Evolutionary conservation across 495 filamentous ascomycete species (phyloP).

Genomic region (Lepidopterella palustris): DNA sequence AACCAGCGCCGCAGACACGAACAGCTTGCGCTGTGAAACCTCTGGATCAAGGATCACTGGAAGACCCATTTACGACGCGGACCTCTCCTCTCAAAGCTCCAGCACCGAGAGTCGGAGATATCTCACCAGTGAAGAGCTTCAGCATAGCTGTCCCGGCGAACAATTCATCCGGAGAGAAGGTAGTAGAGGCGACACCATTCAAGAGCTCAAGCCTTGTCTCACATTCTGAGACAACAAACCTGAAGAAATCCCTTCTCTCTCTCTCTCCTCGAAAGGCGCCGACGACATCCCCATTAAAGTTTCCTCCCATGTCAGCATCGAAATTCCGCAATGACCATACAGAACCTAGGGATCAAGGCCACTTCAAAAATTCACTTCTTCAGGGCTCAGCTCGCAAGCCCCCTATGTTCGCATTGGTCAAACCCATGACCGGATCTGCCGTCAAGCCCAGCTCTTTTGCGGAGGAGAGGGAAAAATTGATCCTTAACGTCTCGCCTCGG

Average conservation of each 20-base stretch:
- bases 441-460: background rate
- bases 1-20: background rate
- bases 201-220: background rate
- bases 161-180: background rate
- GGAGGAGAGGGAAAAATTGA: background rate
- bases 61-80: background rate
- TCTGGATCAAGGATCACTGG: background rate
- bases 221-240: background rate
- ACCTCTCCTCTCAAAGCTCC: background rate
- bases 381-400: background rate
- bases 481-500: background rate
- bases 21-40: background rate
- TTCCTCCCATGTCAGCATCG: background rate
- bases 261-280: slow-evolving; percentile 2
- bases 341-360: background rate
- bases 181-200: background rate
- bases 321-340: background rate
- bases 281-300: background rate
- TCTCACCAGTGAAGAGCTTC: background rate
- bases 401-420: background rate
- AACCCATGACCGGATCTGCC: background rate
- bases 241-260: background rate
- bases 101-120: background rate
- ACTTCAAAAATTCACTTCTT: background rate
- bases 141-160: background rate